phyloP scores from a whole-genome alignment of 768 basidiomycete genomes.

The Phlegmacium glaucopus region DNA sequence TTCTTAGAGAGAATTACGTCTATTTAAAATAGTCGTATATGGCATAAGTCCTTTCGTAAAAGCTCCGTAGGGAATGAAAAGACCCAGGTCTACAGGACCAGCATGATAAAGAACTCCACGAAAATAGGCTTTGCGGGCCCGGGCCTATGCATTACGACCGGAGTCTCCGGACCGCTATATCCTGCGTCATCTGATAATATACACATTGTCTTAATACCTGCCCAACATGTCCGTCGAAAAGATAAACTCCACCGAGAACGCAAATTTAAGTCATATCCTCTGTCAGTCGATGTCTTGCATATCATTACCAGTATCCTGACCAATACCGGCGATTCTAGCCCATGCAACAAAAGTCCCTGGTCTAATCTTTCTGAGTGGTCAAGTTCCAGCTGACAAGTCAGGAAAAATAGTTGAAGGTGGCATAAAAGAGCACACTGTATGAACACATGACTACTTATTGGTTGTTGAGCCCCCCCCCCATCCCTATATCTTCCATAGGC shows the following conservation, averaged over 20 bases:
- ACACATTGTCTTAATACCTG: neutral
- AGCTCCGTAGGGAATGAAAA: too few relatives aligned
- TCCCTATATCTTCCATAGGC: conserved; percentile 30
- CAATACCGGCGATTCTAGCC: conserved; percentile 26
- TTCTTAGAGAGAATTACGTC: too few relatives aligned
- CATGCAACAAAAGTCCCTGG: conserved; percentile 57
- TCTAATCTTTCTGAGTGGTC: conserved; percentile 59
- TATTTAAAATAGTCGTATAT: too few relatives aligned
- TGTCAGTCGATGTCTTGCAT: conserved; percentile 31
- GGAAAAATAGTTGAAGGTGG: conserved; percentile 53
- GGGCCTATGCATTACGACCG: too few relatives aligned
- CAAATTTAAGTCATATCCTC: conserved; percentile 43
- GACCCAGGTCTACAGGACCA: too few relatives aligned
- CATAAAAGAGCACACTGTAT: conserved; percentile 57
- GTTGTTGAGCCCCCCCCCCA: neutral
- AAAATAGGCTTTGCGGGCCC: too few relatives aligned
- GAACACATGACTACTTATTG: conserved; percentile 8
- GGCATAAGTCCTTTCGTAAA: too few relatives aligned
- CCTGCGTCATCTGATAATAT: neutral
- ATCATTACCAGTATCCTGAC: neutral
- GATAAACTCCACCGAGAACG: conserved; percentile 49
- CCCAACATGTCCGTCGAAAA: conserved; percentile 48
- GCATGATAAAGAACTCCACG: too few relatives aligned
- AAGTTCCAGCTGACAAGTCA: conserved; percentile 47
- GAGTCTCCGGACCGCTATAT: too few relatives aligned